Evolutionary conservation across 768 basidiomycete genomes (phyloP), one percentile per base, ranked within the genome.

Genomic region (Tylopilus plumbeoviolaceoides): DNA sequence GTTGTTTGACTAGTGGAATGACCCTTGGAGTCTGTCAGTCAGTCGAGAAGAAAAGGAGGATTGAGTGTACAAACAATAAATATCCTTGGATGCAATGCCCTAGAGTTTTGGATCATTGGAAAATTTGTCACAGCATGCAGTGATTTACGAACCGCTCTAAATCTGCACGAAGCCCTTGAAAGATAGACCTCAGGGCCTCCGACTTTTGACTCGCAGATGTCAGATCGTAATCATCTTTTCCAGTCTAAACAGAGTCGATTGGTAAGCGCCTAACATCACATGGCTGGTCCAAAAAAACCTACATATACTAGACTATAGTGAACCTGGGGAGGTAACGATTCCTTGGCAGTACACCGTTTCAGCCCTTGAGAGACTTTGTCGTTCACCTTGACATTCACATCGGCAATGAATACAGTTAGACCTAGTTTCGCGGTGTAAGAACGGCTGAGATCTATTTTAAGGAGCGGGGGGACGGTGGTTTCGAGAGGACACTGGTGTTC

Each of bases 341-440:
- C 0, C 41, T 57, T 57, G 23, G 27, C 50, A 7, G 36, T 50
- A 39, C 15, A 54, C 18, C 48, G 44, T n/a, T 8, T 28, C 5
- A 28, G 27, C 8, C 27, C 27, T 28, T 28, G 27, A 5, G 27
- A 28, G 7, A 31, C 40, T 20, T n/a, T 40, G 17, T 27, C 2
- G 9, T 50, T 30, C 5, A 50, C 17, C n/a, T 38, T 5, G 4
- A 50, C 45, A 1, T 47, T 27, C 40, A 50, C 52, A 5, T 50
- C 35, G 8, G 64, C 70, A 21, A 56, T 57, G 53, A 63, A 72
- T n/a, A 71, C 51, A 5, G 63, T 64, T 5, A 72, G 61, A 14
- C 57, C 51, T 2, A 72, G 43, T 8, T 14, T 10, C 2, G 21
- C 11, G 31, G 4, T 33, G 9, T 33, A 12, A 10, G 12, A 33